phyloP scores from a whole-genome alignment of 2,329 filamentous ascomycete species.

The Venturiaceae sp. region DNA sequence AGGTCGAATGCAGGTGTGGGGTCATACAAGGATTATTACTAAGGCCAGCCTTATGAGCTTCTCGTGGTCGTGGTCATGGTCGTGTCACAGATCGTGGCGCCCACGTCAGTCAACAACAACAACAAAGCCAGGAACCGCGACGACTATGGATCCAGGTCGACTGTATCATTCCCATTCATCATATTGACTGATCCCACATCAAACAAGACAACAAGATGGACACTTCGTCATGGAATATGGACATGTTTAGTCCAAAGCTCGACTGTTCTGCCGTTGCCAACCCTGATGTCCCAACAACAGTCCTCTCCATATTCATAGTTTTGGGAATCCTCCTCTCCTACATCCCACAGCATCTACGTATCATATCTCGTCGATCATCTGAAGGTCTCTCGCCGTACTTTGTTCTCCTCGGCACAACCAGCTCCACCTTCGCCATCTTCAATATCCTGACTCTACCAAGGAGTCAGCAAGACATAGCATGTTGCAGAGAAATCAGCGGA shows the following conservation, averaged over 20 bases:
- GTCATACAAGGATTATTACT: neutral
- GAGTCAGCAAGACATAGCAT: conserved; percentile 72
- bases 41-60: neutral
- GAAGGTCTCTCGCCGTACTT: conserved; percentile 96
- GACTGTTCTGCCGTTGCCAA: conserved; percentile 34
- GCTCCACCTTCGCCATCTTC: conserved; percentile 77
- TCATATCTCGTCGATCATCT: conserved; percentile 74
- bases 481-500: conserved; percentile 71
- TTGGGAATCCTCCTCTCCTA: conserved; percentile 87
- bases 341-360: conserved; percentile 87
- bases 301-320: conserved; percentile 60
- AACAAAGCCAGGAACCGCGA: neutral
- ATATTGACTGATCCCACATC: neutral
- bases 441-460: conserved; percentile 86
- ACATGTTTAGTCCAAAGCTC: neutral
- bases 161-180: neutral
- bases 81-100: neutral
- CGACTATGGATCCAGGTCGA: neutral
- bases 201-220: neutral
- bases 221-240: neutral
- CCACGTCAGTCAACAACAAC: neutral
- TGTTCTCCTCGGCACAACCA: conserved; percentile 85
- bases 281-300: conserved; percentile 42
- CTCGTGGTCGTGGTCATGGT: too few relatives aligned
- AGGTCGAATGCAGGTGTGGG: neutral